Conservation (phyloP, 164 flowering plant species). For the Santalum album region DNA sequence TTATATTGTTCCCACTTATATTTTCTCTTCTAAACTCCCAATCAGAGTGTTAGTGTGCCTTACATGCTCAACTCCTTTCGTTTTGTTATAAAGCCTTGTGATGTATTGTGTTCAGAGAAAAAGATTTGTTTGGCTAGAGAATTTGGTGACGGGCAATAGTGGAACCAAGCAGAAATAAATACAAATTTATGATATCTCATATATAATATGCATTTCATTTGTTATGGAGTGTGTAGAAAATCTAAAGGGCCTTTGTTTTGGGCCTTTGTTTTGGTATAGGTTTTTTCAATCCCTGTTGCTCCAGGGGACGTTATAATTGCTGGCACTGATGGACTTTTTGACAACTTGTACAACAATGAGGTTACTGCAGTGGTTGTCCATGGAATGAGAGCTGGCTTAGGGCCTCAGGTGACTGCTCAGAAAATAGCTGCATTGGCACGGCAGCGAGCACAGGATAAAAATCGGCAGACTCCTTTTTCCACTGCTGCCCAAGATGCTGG, state of each 20-base stretch:
- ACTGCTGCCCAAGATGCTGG: constrained; percentile 96
- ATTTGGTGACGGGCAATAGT: no score
- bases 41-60: no score
- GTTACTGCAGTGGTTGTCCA: constrained; percentile 83
- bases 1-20: no score
- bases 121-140: no score
- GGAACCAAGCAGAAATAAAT: no score
- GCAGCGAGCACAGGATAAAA: constrained; percentile 73
- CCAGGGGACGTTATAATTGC: constrained; percentile 82
- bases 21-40: no score
- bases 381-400: constrained; percentile 73
- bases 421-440: constrained; percentile 93
- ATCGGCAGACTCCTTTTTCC: constrained; percentile 89
- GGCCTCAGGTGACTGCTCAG: constrained; percentile 88
- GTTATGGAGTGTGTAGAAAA: neutral
- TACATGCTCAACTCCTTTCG: no score
- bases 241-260: neutral
- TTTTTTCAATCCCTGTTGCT: constrained; percentile 67
- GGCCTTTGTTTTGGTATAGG: constrained; percentile 47
- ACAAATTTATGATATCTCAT: no score
- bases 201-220: neutral
- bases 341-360: constrained; percentile 83
- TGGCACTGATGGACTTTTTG: constrained; percentile 93
- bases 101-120: no score
- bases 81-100: no score